These are phyloP conservation scores for Zostera marina DNA, from an alignment of 116 monocot species.

Conservation along the genomic window DNA sequence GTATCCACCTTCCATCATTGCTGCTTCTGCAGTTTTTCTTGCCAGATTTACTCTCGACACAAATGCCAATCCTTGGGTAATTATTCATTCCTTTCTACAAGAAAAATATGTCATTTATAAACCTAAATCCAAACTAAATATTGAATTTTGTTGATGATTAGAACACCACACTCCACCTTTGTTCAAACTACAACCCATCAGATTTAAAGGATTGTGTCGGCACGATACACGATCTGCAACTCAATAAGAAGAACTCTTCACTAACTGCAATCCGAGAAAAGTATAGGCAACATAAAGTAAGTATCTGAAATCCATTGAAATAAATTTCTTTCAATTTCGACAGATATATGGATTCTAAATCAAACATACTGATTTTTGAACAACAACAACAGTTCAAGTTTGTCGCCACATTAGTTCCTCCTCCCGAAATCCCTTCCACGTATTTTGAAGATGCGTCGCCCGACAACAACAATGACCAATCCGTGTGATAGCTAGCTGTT, in stretches of 20 bases:
- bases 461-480: too few species aligned
- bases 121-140: not conserved
- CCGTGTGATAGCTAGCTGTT: not conserved
- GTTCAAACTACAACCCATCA: conserved; percentile 28
- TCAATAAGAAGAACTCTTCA: conserved; percentile 19
- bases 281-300: conserved; percentile 47
- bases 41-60: conserved; percentile 43
- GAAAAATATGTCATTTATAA: too few species aligned
- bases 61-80: conserved; percentile 49
- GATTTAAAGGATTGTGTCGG: conserved; percentile 43
- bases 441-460: conserved; percentile 23
- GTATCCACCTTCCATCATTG: conserved; percentile 47
- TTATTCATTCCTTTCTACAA: not conserved
- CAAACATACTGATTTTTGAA: not conserved
- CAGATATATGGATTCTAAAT: not conserved
- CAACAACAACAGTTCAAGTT: conserved; percentile 52
- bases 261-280: conserved; percentile 44
- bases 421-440: conserved; percentile 26
- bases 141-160: conserved; percentile 5
- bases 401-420: conserved; percentile 28
- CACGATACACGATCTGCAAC: conserved; percentile 42
- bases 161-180: conserved; percentile 20
- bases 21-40: conserved; percentile 59
- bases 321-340: too few species aligned
- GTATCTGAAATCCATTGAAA: not conserved